A percentile compares a stretch with the other conserved stretches of the same genome.
Evolutionary conservation across 345 rosid genomes (phyloP).

Genomic region (Citrus australasica): DNA sequence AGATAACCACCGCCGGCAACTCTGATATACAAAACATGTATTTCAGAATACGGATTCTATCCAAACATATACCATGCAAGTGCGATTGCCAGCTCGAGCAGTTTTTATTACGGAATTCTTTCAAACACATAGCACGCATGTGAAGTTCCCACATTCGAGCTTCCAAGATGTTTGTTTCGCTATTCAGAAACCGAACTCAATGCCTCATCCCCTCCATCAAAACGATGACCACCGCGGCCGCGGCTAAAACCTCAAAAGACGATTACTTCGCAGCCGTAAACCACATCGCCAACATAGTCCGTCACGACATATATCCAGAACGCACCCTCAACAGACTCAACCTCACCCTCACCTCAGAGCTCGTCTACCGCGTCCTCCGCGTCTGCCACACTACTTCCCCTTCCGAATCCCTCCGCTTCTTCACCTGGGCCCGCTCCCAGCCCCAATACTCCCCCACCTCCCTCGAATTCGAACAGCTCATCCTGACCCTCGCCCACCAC

Average conservation of each 20-base stretch:
- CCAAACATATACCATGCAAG: too few relatives aligned
- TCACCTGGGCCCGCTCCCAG: conserved; percentile 63
- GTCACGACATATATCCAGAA: conserved; percentile 79
- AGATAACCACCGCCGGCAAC: too few relatives aligned
- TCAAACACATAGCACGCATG: not conserved
- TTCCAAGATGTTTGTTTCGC: not conserved
- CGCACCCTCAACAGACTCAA: conserved; percentile 50
- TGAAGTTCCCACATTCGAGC: not conserved
- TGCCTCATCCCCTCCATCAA: conserved; percentile 8
- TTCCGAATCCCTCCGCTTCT: conserved; percentile 74
- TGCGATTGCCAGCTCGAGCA: too few relatives aligned
- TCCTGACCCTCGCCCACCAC: conserved; percentile 53
- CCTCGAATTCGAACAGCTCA: conserved; percentile 63
- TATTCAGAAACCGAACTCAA: not conserved
- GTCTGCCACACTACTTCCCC: conserved; percentile 55
- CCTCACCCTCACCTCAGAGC: conserved; percentile 60
- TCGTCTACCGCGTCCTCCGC: conserved; percentile 83
- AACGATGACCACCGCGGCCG: not conserved
- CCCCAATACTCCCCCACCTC: conserved; percentile 62
- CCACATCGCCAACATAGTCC: conserved; percentile 73
- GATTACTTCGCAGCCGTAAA: conserved; percentile 78
- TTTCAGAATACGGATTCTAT: too few relatives aligned
- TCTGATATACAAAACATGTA: too few relatives aligned
- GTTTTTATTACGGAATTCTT: too few relatives aligned
- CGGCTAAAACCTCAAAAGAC: conserved; percentile 35